These are phyloP conservation scores for Cochlearia excelsa DNA, from an alignment of 345 rosid genomes.

Conservation along the genomic window DNA sequence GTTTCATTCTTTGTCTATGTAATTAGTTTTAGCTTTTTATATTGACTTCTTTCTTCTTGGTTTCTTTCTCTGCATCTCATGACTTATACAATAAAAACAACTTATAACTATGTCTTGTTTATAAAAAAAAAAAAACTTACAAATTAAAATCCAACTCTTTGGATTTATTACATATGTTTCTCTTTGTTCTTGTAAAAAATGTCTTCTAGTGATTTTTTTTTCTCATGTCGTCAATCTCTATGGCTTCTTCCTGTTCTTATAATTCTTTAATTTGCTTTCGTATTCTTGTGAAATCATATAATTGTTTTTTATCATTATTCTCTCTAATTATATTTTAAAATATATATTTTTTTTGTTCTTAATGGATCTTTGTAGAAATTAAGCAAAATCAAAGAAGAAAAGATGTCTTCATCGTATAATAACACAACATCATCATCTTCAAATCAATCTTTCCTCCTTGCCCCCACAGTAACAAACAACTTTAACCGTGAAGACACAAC, in stretches of 20 bases:
- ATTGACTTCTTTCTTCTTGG: conserved; percentile 40
- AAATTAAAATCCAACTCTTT: conserved; percentile 32
- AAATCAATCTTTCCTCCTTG: conserved; percentile 28
- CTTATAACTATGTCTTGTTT: conserved; percentile 32
- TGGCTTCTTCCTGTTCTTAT: conserved; percentile 40
- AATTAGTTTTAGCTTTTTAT: conserved; percentile 26
- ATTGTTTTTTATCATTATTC: conserved; percentile 16
- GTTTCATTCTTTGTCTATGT: conserved; percentile 31
- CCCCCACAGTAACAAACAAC: conserved; percentile 8
- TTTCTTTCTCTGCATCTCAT: conserved; percentile 35
- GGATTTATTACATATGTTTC: conserved; percentile 21
- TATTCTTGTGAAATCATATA: conserved; percentile 29
- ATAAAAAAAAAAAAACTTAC: conserved; percentile 35
- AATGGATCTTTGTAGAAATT: conserved; percentile 31
- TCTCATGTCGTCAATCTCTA: conserved; percentile 34
- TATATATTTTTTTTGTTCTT: conserved; percentile 2
- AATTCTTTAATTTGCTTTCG: conserved; percentile 28
- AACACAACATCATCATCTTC: conserved; percentile 29
- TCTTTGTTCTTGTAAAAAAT: conserved; percentile 31
- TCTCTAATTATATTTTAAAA: conserved; percentile 9
- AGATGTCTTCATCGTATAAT: conserved; percentile 35
- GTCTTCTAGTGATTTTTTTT: conserved; percentile 37
- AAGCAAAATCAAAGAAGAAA: conserved; percentile 16
- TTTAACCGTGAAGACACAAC: conserved; percentile 23
- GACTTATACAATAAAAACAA: conserved; percentile 32